Evolutionary conservation across 192 early-diverging fungal genomes (phyloP).

Genomic region (Coemansia sp.): DNA sequence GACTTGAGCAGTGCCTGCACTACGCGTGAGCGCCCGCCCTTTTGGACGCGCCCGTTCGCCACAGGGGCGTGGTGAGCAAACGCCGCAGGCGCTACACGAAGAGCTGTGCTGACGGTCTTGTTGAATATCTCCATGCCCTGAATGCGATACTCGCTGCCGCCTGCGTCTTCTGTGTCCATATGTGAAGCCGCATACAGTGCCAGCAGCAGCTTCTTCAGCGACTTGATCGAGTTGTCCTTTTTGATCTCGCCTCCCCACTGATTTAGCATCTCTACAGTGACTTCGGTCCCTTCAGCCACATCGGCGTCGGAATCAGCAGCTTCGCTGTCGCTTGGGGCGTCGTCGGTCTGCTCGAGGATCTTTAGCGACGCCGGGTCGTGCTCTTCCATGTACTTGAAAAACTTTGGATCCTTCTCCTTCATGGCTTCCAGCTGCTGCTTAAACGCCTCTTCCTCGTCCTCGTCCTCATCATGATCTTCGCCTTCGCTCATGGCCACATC

Average conservation of each 20-base stretch:
- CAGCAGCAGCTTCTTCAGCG: slow-evolving; percentile 71
- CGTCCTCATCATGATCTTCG: slow-evolving; percentile 52
- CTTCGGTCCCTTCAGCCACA: slow-evolving; percentile 34
- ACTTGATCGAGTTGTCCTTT: slow-evolving; percentile 62
- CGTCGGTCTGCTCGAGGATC: slow-evolving; percentile 63
- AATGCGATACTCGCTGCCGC: slow-evolving; percentile 64
- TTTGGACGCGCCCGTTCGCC: slow-evolving; percentile 32
- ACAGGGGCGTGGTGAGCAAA: slow-evolving; percentile 67
- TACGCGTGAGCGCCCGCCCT: slow-evolving; percentile 60
- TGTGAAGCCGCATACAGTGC: slow-evolving; percentile 82
- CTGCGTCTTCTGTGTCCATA: slow-evolving; percentile 66
- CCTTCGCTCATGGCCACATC: slow-evolving; percentile 7
- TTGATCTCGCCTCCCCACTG: slow-evolving; percentile 66
- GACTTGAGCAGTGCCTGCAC: slow-evolving; percentile 79
- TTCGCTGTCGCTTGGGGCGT: slow-evolving; percentile 29
- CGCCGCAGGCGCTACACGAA: slow-evolving; percentile 66
- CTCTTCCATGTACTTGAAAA: slow-evolving; percentile 87
- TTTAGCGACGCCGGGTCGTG: slow-evolving; percentile 81
- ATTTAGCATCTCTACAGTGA: slow-evolving; percentile 74
- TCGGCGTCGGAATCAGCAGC: slow-evolving; percentile 28
- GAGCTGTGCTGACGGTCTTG: slow-evolving; percentile 69
- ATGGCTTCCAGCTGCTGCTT: slow-evolving; percentile 81
- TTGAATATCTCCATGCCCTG: slow-evolving; percentile 71
- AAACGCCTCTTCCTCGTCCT: slow-evolving; percentile 66
- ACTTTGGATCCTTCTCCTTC: slow-evolving; percentile 84